Evolutionary conservation across 352 stramenopile species (phyloP).

Genomic region (Pythium graminicola): DNA sequence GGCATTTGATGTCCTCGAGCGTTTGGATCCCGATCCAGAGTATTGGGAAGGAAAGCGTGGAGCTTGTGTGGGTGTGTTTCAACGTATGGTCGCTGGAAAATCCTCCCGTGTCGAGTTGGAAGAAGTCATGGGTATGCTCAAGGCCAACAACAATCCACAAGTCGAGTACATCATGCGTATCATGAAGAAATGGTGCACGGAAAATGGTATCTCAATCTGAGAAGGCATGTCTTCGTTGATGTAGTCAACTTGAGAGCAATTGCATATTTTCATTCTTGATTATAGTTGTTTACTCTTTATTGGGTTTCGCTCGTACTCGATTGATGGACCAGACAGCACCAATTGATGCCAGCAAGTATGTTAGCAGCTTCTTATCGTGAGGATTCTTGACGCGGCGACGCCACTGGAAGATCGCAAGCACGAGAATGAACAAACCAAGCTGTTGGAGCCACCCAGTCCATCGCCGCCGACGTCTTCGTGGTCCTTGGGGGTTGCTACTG

Average conservation of each 20-base stretch:
- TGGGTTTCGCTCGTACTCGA: conserved; percentile 35
- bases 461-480: conserved; percentile 5
- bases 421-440: conserved; percentile 26
- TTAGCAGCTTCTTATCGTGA: conserved; percentile 48
- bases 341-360: conserved; percentile 63
- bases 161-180: conserved; percentile 95
- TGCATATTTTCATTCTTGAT: neutral
- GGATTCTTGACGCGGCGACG: conserved; percentile 37
- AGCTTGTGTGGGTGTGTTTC: conserved; percentile 93
- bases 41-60: conserved; percentile 96
- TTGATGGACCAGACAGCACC: conserved; percentile 50
- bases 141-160: conserved; percentile 92
- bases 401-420: conserved; percentile 44
- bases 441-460: conserved; percentile 25
- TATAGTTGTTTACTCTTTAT: conserved; percentile 9
- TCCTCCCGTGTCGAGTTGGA: conserved; percentile 84
- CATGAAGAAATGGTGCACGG: conserved; percentile 94
- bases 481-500: conserved; percentile 5
- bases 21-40: conserved; percentile 92
- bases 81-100: conserved; percentile 90
- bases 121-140: conserved; percentile 90
- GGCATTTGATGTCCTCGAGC: conserved; percentile 92
- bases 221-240: neutral
- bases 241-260: neutral
- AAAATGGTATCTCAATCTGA: conserved; percentile 84